Evolutionary conservation across 371 early-diverging fungal genomes (phyloP), one percentile per base, ranked within the genome.

Genomic region (Rhizomucor miehei): DNA sequence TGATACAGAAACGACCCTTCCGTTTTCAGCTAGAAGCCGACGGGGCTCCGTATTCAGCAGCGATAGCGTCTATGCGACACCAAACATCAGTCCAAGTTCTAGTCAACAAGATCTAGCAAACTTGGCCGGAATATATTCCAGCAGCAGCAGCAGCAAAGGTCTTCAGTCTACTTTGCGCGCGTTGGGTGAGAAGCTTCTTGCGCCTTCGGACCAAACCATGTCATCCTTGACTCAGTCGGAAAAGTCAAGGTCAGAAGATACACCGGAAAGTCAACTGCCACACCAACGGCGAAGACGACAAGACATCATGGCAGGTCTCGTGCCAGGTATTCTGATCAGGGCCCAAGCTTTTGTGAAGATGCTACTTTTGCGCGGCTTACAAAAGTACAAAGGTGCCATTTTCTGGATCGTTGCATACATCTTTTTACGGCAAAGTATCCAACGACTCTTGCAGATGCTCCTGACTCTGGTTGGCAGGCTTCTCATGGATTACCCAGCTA

Each of bases 401-500:
- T 74, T 64, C 38, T 74, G 75, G 75, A 45, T 74, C 16, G 24
- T 60, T 10, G 65, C 66, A 1, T 68, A 66, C 44, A 37, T 74
- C 17, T 37, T 71, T 12, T 41, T 74, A 23, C 45, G 71, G 34
- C 63, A 67, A 38, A 63, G 74, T n/a, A 48, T 71, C 8, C 62
- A 65, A 37, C 63, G 71, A 25, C 21, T 69, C 19, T 16, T 65
- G 1, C 65, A 73, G 34, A 57, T 57, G 19, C 14, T 71, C n/a
- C 51, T 67, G 37, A 43, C 65, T 19, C 37, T 71, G 19, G 43
- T 65, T 51, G 58, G 67, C 51, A 60, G 65, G 48, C 29, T 64
- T 1, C 25, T 66, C 14, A 51, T 52, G 1, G 51, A 55, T 8
- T 29, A 29, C 8, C 29, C 29, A 29, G 29, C 29, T 29, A 29